Evolutionary conservation across 2,329 filamentous ascomycete genomes (phyloP).

Genomic region (Allantophomopsis lycopodina): DNA sequence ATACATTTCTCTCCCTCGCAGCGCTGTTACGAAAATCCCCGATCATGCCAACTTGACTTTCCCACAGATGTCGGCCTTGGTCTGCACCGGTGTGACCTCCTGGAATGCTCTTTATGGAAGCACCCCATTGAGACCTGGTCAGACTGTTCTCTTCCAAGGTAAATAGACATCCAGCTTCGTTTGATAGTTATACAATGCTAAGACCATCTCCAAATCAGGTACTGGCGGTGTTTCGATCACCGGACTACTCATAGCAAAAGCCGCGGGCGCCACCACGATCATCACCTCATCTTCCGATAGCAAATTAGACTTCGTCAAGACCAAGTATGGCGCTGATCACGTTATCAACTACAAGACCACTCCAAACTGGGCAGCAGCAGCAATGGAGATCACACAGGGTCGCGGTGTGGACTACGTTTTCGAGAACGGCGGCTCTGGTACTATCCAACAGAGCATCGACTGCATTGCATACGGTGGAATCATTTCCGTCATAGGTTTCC

Average conservation of each 20-base stretch:
- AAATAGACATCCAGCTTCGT: constrained; percentile 4
- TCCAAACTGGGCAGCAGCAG: constrained; percentile 44
- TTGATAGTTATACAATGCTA: background rate
- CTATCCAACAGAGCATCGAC: constrained; percentile 38
- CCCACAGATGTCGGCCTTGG: constrained; percentile 29
- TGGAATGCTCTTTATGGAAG: constrained; percentile 33
- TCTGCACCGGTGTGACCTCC: constrained; percentile 30
- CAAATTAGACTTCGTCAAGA: constrained; percentile 25
- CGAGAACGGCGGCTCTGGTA: constrained; percentile 53
- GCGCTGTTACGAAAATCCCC: constrained; percentile 25
- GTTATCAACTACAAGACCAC: constrained; percentile 46
- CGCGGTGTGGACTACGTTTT: constrained; percentile 47
- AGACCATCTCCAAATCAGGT: constrained; percentile 17
- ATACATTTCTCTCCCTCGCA: constrained; percentile 26
- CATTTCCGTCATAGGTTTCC: constrained; percentile 29
- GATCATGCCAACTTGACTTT: constrained; percentile 30
- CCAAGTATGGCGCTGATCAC: constrained; percentile 37
- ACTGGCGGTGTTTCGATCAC: constrained; percentile 32
- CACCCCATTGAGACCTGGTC: constrained; percentile 22
- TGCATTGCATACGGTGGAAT: constrained; percentile 28
- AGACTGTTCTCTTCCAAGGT: constrained; percentile 24
- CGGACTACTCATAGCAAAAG: constrained; percentile 30
- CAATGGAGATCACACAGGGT: constrained; percentile 30
- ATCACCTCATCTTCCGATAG: constrained; percentile 34
- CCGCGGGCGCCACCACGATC: constrained; percentile 28